These are phyloP conservation scores for Halteria grandinella DNA, from an alignment of 73 alveolate species.

Conservation along the genomic window DNA sequence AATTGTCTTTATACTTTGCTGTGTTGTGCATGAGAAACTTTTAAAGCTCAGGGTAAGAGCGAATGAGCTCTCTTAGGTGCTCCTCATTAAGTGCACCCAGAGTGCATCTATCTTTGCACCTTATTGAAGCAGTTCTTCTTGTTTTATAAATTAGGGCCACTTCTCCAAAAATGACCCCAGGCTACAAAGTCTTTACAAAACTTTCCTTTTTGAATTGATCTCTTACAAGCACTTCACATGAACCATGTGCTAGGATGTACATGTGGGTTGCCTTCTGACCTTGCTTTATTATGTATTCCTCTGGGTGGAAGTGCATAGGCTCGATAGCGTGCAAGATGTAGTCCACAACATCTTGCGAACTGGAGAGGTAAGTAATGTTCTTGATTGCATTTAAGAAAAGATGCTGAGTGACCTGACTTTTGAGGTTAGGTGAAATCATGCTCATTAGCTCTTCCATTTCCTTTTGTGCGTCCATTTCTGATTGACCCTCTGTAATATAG, in stretches of 20 bases:
- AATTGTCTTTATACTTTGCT: too few relatives aligned
- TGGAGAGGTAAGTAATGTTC: constrained; percentile 35
- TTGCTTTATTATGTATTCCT: constrained; percentile 59
- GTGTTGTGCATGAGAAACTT: too few relatives aligned
- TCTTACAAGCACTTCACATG: constrained; percentile 15
- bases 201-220: too few relatives aligned
- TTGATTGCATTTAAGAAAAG: constrained; percentile 49
- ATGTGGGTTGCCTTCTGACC: constrained; percentile 64
- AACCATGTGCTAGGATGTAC: constrained; percentile 56
- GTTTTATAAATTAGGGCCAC: constrained; percentile 57
- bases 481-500: constrained; percentile 34
- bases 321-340: constrained; percentile 46
- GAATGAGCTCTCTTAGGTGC: too few relatives aligned
- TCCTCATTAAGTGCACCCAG: too few relatives aligned
- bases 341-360: constrained; percentile 36
- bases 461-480: constrained; percentile 53
- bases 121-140: constrained; percentile 62
- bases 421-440: constrained; percentile 57
- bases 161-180: constrained; percentile 64
- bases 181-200: constrained; percentile 12
- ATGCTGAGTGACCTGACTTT: constrained; percentile 54
- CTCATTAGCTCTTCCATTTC: constrained; percentile 59
- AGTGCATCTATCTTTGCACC: too few relatives aligned
- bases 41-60: too few relatives aligned
- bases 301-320: constrained; percentile 55